Evolutionary conservation across 495 filamentous ascomycete genomes (phyloP), one percentile per base, ranked within the genome.

Genomic region (Clavariopsis aquatica): DNA sequence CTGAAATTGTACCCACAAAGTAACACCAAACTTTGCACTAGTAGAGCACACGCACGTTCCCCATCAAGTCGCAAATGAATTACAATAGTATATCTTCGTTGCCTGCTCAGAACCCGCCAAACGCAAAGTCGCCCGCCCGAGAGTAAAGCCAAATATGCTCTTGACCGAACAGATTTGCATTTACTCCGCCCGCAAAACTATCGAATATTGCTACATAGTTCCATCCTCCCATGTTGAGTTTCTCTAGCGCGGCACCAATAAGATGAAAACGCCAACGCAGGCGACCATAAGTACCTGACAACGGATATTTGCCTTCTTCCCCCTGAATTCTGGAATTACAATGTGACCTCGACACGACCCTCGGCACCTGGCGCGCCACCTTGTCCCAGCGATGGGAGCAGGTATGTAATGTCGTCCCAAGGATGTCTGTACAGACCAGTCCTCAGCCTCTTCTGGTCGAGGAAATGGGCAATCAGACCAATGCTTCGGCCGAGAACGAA

Each of bases 361-460:
- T 70, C 69, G 13, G 58, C 55, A 13, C 69, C 69, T 10, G 69
- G 69, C 19, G 62, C 62, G 24, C 66, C 71, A 34, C 69, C 66
- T 13, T 34, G 41, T 20, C 34, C 47, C 52, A 69, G 60, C 54
- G 64, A 67, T 38, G 68, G 69, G 45, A 72, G 67, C 8, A 72
- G 69, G 59, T 70, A 68, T 57, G 71, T 68, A 52, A 70, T 71
- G 56, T 72, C 68, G 61, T 96, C 93, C 92, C 92, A 96, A 74
- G 93, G 93, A 85, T 96, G 94, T 77, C 94, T 88, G 88, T 98
- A 98, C 68, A 98, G 85, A 74, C 94, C 94, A 71, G 94, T 98
- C 72, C 93, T 87, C 78, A 98, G 85, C 76, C 94, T 85, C 92
- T 98, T 98, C 84, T 98, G 94, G 79, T 98, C 94, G 69, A 98